Evolutionary conservation across 2,329 filamentous ascomycete species (phyloP).

Genomic region (Pseudogymnoascus sp.): DNA sequence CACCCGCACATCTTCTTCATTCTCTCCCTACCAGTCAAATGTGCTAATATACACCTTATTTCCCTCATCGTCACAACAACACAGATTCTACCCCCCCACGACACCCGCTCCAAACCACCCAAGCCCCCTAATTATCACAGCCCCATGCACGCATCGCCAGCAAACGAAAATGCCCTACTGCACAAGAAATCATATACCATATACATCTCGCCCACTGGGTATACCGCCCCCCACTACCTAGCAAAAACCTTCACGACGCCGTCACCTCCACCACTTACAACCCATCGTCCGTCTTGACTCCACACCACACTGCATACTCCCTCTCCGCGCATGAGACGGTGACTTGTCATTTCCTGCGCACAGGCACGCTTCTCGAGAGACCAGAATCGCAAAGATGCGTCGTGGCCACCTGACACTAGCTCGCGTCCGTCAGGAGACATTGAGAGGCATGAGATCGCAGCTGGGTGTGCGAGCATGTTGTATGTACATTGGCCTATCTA

Average conservation of each 20-base stretch:
- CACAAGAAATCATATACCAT: constrained; percentile 10
- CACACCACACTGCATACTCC: constrained; percentile 91
- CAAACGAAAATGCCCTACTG: not conserved
- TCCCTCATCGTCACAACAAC: not conserved
- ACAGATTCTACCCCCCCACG: not conserved
- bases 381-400: constrained; percentile 95
- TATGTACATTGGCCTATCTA: constrained; percentile 90
- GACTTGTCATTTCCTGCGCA: constrained; percentile 88
- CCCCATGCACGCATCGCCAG: not conserved
- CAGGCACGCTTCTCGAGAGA: constrained; percentile 90
- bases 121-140: not conserved
- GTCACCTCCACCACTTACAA: constrained; percentile 89
- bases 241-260: constrained; percentile 91
- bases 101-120: not conserved
- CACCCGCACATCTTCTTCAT: not conserved
- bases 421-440: constrained; percentile 90
- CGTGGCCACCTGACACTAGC: constrained; percentile 91
- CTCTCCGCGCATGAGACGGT: constrained; percentile 91
- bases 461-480: constrained; percentile 93
- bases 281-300: constrained; percentile 91
- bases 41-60: constrained; percentile 1
- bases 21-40: not conserved
- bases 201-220: constrained; percentile 9
- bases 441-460: constrained; percentile 83
- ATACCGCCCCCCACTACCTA: constrained; percentile 31